Base-by-base conservation (phyloP, 768 basidiomycete species). In the Xerocomus spinulosus region DNA sequence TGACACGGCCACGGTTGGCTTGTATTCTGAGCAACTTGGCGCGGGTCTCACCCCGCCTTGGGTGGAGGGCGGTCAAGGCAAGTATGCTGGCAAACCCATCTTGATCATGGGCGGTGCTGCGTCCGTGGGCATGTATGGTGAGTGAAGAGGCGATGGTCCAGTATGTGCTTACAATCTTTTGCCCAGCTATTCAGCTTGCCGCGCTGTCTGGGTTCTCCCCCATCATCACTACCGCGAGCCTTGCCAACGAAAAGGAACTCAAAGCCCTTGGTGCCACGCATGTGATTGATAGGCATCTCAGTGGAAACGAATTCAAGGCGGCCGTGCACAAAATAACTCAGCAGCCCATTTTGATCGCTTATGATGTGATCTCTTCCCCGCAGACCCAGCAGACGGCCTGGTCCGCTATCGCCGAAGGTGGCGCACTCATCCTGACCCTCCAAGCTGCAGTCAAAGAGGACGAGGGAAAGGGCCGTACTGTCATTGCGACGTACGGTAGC, bases 21-120 rank as follows among this genome's bases (percentile, higher is more conserved):
- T 82, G 15, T 81, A 77, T 55, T 66, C 52, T 37, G 30, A 53
- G 38, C 32, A 65, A 61, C 55, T 70, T 20, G 76, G 76, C 7
- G 59, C 70, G 1, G 70, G 66, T 13, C 60, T 79, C 10, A 57
- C 56, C 9, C 61, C 72, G 2, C 72, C 76, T 4, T 64, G 73
- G 56, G 59, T 48, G 3, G 41, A 61, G 5, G 60, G 54, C 0
- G 68, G 67, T 18, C 51, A 51, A 32, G 71, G 63, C 1, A 72
- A 67, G 36, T 77, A 76, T 48, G 48, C 62, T 1, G 72, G 62
- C 1, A 66, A 66, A 9, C 70, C 77, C 1, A 69, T 78, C 15
- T 52, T 80, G 40, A 67, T 80, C 46, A 54, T 76, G 25, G 78
- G 77, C n/a, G 78, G 78, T 5, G 60, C 74, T 5, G 68, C 69